These are phyloP conservation scores for Apiotrichum sp. DNA, from an alignment of 1,284 basidiomycete genomes.

Conservation along the genomic window DNA sequence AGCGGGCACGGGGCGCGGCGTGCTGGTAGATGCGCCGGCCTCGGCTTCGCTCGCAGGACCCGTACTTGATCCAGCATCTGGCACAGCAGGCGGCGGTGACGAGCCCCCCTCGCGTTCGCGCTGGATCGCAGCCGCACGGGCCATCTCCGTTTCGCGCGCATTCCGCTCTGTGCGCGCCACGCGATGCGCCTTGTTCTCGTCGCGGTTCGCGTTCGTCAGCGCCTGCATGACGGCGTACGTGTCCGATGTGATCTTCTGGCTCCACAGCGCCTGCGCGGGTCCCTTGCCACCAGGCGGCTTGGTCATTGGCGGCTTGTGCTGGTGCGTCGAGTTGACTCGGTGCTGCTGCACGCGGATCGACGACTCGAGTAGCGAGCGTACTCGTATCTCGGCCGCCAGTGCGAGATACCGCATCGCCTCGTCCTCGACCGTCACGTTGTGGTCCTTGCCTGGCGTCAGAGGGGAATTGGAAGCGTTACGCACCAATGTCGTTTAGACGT, in stretches of 20 bases:
- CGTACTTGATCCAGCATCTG: neutral
- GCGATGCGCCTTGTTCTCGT: constrained; percentile 36
- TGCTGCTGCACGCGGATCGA: constrained; percentile 39
- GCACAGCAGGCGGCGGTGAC: neutral
- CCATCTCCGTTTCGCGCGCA: constrained; percentile 35
- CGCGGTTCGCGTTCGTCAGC: constrained; percentile 29
- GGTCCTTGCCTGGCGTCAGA: constrained; percentile 22
- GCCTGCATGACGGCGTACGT: constrained; percentile 29
- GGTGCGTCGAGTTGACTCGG: constrained; percentile 36
- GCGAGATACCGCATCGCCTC: constrained; percentile 37
- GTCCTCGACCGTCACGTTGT: constrained; percentile 32
- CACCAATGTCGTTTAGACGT: constrained; percentile 24
- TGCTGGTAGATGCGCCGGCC: constrained; percentile 1
- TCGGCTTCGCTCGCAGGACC: constrained; percentile 2
- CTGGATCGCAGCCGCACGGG: constrained; percentile 19
- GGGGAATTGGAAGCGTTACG: constrained; percentile 6
- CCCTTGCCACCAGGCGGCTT: constrained; percentile 1
- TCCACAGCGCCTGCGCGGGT: constrained; percentile 31
- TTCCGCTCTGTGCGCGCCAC: constrained; percentile 35
- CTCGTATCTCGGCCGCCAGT: constrained; percentile 36
- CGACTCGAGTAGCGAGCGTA: constrained; percentile 28
- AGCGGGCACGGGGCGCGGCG: constrained; percentile 9
- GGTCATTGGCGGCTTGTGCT: constrained; percentile 25
- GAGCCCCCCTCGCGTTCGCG: constrained; percentile 8
- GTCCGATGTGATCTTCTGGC: constrained; percentile 28